Evolutionary conservation across 805 yeast genomes (phyloP), one percentile per base, ranked within the genome.

Genomic region (Candida sithepensis): DNA sequence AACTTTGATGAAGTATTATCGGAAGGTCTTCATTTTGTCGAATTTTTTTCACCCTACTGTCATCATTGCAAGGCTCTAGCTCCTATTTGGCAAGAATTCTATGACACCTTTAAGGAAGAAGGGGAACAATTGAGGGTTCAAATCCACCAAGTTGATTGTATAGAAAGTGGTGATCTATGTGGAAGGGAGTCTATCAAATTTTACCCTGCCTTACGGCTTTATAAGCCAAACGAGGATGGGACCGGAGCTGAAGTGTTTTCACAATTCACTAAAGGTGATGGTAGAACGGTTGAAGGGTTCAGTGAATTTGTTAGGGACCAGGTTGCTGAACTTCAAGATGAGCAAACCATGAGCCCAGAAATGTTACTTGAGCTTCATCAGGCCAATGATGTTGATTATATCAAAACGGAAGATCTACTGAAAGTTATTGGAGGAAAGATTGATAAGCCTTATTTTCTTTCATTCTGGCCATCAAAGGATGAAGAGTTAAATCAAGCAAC

Each of bases 31-130:
- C 84, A 90, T 58, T 74, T 92, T 59, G 83, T 92, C 30, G 97
- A 92, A 67, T 91, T 89, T 67, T 94, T 68, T 63, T 88, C 96
- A 28, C 99, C 99, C 0, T 84, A 84, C 59, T 94, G 99, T 64
- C 64, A 70, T 7, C 98, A 92, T 66, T 94, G 99, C 68, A 76
- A 70, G 51, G 72, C 69, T 7, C 68, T 94, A 45, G 94, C 88
- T 2, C 98, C 99, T 1, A 74, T 69, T 7, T 94, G 98, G 97
- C 77, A 81, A 49, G 71, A 75, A 47, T 77, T 92, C 0, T 87
- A 80, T 68, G 57, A 70, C 21, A 63, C 65, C 3, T 76, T 79
- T 56, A 64, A 73, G 33, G 62, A 66, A 9, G 81, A 77, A 36
- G 82, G 78, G 34, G 74, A 75, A 40, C 55, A 65, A 8, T 55